These are phyloP conservation scores for Taphrina populina DNA, from an alignment of 1,139 yeast genomes.

Conservation along the genomic window DNA sequence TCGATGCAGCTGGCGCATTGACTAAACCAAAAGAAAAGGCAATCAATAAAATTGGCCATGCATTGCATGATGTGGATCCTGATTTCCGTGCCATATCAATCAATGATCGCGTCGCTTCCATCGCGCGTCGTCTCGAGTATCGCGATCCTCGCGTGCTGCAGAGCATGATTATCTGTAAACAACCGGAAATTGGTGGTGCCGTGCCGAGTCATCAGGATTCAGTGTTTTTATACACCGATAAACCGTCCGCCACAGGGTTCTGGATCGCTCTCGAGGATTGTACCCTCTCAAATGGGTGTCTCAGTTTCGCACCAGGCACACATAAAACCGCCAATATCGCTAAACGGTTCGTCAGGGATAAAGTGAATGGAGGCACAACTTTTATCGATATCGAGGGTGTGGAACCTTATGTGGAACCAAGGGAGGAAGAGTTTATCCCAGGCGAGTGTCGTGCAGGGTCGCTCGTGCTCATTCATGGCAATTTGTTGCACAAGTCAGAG, in stretches of 20 bases:
- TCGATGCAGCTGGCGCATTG: constrained; percentile 55
- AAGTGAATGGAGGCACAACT: constrained; percentile 56
- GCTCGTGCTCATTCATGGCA: constrained; percentile 65
- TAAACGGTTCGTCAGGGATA: constrained; percentile 59
- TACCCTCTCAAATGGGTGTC: constrained; percentile 64
- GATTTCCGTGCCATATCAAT: constrained; percentile 55
- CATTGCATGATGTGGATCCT: constrained; percentile 60
- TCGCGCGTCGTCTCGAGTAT: constrained; percentile 57
- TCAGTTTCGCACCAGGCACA: constrained; percentile 71
- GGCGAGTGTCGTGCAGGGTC: constrained; percentile 58
- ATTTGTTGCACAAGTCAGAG: constrained; percentile 71
- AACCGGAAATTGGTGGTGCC: constrained; percentile 69
- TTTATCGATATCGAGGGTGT: constrained; percentile 42
- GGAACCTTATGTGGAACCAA: constrained; percentile 1
- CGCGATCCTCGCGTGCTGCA: constrained; percentile 71
- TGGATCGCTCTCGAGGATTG: constrained; percentile 84
- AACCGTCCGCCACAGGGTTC: constrained; percentile 71
- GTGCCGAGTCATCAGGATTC: constrained; percentile 82
- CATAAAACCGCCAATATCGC: constrained; percentile 59
- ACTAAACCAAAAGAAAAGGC: constrained; percentile 57
- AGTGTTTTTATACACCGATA: constrained; percentile 68
- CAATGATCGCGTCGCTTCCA: constrained; percentile 52
- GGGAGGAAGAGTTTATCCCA: constrained; percentile 50
- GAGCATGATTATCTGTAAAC: constrained; percentile 78
- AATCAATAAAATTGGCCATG: constrained; percentile 78